Conservation (phyloP, 768 basidiomycete species). For the Crucibulum laeve region DNA sequence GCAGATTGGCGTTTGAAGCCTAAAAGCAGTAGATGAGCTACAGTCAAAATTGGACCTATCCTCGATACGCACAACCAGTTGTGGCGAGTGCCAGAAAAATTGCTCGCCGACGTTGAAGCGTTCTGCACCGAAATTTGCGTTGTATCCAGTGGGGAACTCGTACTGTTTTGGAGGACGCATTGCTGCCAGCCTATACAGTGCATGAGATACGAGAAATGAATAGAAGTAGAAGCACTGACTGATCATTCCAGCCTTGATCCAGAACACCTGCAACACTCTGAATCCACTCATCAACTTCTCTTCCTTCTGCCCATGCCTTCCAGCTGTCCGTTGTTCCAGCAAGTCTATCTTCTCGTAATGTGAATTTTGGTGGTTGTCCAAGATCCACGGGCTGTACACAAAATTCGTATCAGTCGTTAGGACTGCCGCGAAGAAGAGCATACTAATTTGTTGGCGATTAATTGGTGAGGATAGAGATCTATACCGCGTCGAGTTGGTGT, state of each 20-base stretch:
- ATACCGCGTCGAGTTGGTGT: slow-evolving; percentile 50
- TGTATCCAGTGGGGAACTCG: slow-evolving; percentile 96
- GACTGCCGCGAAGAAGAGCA: slow-evolving; percentile 7
- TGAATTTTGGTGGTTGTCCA: slow-evolving; percentile 57
- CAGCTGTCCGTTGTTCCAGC: slow-evolving; percentile 76
- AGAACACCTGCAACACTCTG: slow-evolving; percentile 85
- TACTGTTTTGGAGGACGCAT: slow-evolving; percentile 63
- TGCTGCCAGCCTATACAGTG: slow-evolving; percentile 46
- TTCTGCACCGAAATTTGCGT: slow-evolving; percentile 75
- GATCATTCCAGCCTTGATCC: slow-evolving; percentile 85
- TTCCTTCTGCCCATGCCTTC: slow-evolving; percentile 71
- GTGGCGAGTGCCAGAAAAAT: slow-evolving; percentile 72
- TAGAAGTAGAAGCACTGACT: slow-evolving; percentile 44
- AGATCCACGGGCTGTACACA: slow-evolving; percentile 67
- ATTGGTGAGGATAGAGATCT: slow-evolving; percentile 79
- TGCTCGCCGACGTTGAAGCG: slow-evolving; percentile 85
- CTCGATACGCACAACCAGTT: slow-evolving; percentile 40
- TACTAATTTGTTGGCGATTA: slow-evolving; percentile 80
- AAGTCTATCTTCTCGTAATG: slow-evolving; percentile 71
- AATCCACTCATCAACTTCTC: slow-evolving; percentile 92
- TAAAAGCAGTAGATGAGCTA: slow-evolving; percentile 13
- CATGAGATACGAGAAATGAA: background rate
- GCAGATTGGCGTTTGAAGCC: slow-evolving; percentile 60
- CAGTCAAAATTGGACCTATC: slow-evolving; percentile 1
- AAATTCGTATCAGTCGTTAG: slow-evolving; percentile 4